Evolutionary conservation across 345 rosid genomes (phyloP), one percentile per base, ranked within the genome.

Genomic region (Eucalyptus cloeziana): DNA sequence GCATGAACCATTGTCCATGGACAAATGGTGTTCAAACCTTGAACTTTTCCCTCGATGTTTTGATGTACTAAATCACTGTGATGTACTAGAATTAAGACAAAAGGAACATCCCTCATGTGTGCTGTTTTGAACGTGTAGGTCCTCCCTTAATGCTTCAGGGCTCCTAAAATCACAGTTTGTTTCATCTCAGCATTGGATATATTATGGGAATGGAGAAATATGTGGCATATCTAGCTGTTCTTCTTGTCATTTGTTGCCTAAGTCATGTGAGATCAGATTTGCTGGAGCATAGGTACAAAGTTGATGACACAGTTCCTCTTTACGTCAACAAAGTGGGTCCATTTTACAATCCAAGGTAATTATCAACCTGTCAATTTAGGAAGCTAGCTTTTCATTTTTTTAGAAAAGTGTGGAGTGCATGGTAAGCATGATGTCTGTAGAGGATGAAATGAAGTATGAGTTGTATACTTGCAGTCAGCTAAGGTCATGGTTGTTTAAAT

Each of bases 241-340:
- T 91, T 93, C 89, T 93, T 9, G 85, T 91, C 89, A 45, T 89
- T 85, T 93, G 76, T 87, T 91, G 88, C 90, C 47, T 87, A 21
- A 89, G 86, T 19, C 31, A 67, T 54, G 96, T 95, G 86, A 93
- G 94, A 91, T 95, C 96, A 44, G 96, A 94, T 67, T 93, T 93
- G 49, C 92, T 95, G 86, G 94, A 95, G 83, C 96, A 95, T 93
- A 95, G 94, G 22, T 96, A 92, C 94, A 93, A 92, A 44, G 93
- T 91, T 24, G 94, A 95, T n/a, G 96, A 95, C 40, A 5, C 89
- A 5, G 96, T 96, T 69, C 96, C 96, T 21, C 95, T 96, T 54
- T 95, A 96, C 86, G 94, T 95, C 90, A 95, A 96, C 89, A 96
- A 95, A 89, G 97, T 96, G 67, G 97, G 96, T 31, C 97, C 98